Conservation (phyloP, 2,329 filamentous ascomycete genomes). For the Fusarium sp. region DNA sequence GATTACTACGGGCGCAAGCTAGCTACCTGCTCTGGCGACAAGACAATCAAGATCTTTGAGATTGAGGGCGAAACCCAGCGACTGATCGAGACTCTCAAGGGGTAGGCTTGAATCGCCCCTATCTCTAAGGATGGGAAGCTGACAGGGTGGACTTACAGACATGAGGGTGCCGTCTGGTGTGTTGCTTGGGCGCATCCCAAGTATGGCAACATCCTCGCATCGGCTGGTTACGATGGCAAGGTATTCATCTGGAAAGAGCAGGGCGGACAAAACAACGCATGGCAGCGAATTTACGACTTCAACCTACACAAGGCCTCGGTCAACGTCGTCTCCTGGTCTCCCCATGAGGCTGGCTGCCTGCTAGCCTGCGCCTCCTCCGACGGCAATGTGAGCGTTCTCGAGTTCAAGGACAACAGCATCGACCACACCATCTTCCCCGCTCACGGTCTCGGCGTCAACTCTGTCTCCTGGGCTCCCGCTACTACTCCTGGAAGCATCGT, state of each 20-base stretch:
- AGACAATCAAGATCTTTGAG: conserved; percentile 99
- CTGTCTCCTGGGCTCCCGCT: conserved; percentile 93
- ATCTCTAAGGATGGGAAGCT: conserved; percentile 8
- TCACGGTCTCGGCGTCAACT: conserved; percentile 94
- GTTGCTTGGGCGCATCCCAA: conserved; percentile 98
- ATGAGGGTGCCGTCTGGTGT: conserved; percentile 98
- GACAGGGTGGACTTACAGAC: conserved; percentile 63
- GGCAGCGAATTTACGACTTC: conserved; percentile 93
- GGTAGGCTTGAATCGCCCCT: conserved; percentile 64
- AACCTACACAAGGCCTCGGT: conserved; percentile 94
- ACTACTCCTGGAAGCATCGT: conserved; percentile 86
- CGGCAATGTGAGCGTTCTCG: conserved; percentile 91
- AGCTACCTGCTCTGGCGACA: conserved; percentile 97
- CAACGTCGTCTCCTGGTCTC: conserved; percentile 98
- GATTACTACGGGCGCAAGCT: conserved; percentile 98
- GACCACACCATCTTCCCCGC: conserved; percentile 90
- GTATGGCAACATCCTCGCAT: conserved; percentile 97
- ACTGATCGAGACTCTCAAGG: conserved; percentile 91
- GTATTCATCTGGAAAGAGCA: conserved; percentile 99
- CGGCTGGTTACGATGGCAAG: conserved; percentile 95
- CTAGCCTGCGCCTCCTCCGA: conserved; percentile 95
- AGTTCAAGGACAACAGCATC: conserved; percentile 97
- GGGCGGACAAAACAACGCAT: conserved; percentile 65
- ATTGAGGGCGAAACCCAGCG: conserved; percentile 93
- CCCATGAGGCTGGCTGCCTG: conserved; percentile 93